Evolutionary conservation across 768 basidiomycete species (phyloP).

Genomic region (Porpolomopsis calyptriformis): DNA sequence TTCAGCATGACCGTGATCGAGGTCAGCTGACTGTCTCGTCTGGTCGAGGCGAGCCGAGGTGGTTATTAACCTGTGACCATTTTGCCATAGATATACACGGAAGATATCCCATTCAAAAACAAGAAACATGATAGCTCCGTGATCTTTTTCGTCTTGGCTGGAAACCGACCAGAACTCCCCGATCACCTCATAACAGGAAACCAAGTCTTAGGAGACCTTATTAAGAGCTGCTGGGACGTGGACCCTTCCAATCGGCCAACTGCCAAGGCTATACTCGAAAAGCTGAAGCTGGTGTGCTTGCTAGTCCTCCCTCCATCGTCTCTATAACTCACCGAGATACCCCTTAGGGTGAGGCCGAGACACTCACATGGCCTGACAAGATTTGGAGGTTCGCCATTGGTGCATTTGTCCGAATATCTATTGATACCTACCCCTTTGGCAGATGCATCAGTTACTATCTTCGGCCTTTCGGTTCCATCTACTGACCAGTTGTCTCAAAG

Average conservation of each 20-base stretch:
- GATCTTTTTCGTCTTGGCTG: conserved; percentile 14
- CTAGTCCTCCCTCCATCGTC: conserved; percentile 7
- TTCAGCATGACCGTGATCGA: conserved; percentile 1
- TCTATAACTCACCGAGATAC: too few species aligned
- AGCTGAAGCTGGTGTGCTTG: conserved; percentile 1
- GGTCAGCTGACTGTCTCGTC: background rate
- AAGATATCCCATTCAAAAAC: conserved; percentile 11
- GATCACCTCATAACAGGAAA: conserved; percentile 3
- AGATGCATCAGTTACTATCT: too few species aligned
- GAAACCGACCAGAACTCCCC: conserved; percentile 13
- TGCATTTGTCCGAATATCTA: too few species aligned
- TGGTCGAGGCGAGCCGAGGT: too few species aligned
- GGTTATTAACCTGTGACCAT: too few species aligned
- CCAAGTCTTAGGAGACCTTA: conserved; percentile 6
- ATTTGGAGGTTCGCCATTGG: too few species aligned
- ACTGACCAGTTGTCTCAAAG: too few species aligned
- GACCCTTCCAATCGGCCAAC: conserved; percentile 11
- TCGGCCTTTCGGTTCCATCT: too few species aligned
- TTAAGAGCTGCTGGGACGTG: conserved; percentile 13
- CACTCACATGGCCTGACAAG: too few species aligned
- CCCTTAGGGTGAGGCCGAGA: too few species aligned
- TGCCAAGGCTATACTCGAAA: conserved; percentile 1
- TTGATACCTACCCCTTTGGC: too few species aligned
- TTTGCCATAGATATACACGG: conserved; percentile 14
- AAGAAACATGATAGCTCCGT: conserved; percentile 17